Percentiles rank a stretch among this genome's conserved stretches.
Conservation (phyloP, 2,329 filamentous ascomycete species). For the Clarireedia sp. region DNA sequence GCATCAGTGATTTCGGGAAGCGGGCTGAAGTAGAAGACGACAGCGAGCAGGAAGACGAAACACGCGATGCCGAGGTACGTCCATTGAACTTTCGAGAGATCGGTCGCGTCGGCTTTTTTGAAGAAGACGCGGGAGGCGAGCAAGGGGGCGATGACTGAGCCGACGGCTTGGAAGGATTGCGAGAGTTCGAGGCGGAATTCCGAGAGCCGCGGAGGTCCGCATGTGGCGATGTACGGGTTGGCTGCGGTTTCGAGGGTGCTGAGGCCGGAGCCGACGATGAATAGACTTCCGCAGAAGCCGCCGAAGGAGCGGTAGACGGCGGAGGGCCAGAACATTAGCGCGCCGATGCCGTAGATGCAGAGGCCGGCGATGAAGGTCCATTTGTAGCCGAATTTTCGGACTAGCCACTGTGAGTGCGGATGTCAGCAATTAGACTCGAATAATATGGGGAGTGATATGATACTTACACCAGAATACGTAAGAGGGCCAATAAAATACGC, state of each 20-base stretch:
- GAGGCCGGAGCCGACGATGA: conserved; percentile 70
- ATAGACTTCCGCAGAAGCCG: conserved; percentile 30
- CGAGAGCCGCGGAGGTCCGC: conserved; percentile 64
- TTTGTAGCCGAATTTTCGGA: conserved; percentile 69
- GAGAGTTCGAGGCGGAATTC: conserved; percentile 68
- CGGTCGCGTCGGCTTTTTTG: conserved; percentile 36
- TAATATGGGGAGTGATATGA: not conserved
- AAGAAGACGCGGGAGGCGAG: conserved; percentile 66
- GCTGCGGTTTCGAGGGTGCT: conserved; percentile 72
- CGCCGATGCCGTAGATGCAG: conserved; percentile 64
- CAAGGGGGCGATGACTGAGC: conserved; percentile 63
- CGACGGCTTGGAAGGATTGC: conserved; percentile 67
- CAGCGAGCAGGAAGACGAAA: conserved; percentile 61
- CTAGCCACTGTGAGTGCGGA: conserved; percentile 37
- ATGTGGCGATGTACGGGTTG: conserved; percentile 64
- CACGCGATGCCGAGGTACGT: conserved; percentile 72
- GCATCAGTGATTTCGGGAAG: conserved; percentile 45
- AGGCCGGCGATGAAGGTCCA: conserved; percentile 71
- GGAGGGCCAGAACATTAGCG: conserved; percentile 78
- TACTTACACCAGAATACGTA: conserved; percentile 46
- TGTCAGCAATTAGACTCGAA: not conserved
- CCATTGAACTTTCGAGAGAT: conserved; percentile 61
- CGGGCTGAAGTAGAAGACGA: conserved; percentile 60
- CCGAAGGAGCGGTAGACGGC: conserved; percentile 39
- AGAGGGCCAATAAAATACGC: conserved; percentile 64